A percentile compares a stretch with the other conserved stretches of the same genome.
Evolutionary conservation across 2,329 filamentous ascomycete genomes (phyloP).

Genomic region (Colletotrichum brevisporum): DNA sequence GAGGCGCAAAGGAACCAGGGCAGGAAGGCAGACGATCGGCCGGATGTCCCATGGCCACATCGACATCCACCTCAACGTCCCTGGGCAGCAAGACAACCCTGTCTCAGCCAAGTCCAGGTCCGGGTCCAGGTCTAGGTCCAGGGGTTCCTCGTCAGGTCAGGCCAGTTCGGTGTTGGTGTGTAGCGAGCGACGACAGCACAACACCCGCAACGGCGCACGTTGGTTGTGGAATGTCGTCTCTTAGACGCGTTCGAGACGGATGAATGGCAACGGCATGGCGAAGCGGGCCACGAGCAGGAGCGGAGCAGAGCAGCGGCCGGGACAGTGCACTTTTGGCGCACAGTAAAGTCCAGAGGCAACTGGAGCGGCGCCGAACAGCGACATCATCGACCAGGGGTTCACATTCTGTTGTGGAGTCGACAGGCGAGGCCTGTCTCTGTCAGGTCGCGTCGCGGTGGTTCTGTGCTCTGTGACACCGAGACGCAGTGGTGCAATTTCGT

Average conservation of each 20-base stretch:
- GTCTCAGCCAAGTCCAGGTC: constrained; percentile 19
- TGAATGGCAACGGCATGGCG: neutral
- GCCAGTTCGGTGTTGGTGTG: neutral
- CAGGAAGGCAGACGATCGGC: constrained; percentile 21
- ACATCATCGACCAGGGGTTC: constrained; percentile 38
- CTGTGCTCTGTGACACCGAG: constrained; percentile 17
- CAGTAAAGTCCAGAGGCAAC: constrained; percentile 10
- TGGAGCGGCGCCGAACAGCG: constrained; percentile 1
- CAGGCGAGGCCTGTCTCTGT: constrained; percentile 22
- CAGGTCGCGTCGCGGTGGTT: neutral
- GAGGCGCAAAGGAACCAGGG: constrained; percentile 20
- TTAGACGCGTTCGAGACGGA: neutral
- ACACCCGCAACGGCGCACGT: neutral
- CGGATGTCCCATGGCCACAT: constrained; percentile 14
- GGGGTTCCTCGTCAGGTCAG: constrained; percentile 1
- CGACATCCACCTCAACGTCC: constrained; percentile 28
- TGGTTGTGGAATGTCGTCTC: neutral
- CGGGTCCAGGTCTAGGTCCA: constrained; percentile 11
- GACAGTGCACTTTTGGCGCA: neutral
- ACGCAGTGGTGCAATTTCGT: constrained; percentile 16
- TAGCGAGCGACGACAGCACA: too few relatives aligned
- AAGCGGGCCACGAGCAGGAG: neutral
- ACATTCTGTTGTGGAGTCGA: constrained; percentile 33
- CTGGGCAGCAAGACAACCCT: constrained; percentile 30
- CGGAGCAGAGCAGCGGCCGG: neutral